Evolutionary conservation across 495 filamentous ascomycete genomes (phyloP).

Genomic region (Aspergillus hancockii): DNA sequence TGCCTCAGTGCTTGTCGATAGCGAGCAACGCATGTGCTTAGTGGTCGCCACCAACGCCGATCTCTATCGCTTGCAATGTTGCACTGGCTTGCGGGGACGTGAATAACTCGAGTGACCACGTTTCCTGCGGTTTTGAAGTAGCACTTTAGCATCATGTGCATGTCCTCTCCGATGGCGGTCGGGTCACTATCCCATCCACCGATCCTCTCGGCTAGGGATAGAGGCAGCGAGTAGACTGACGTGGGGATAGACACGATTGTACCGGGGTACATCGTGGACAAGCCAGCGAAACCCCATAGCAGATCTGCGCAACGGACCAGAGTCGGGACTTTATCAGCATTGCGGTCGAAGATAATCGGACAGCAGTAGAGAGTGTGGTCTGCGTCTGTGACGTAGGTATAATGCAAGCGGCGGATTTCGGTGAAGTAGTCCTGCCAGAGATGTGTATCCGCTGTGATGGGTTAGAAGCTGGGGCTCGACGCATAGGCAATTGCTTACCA

Average conservation of each 20-base stretch:
- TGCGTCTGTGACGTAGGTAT: slow-evolving; percentile 51
- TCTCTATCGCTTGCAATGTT: slow-evolving; percentile 59
- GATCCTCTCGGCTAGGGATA: slow-evolving; percentile 61
- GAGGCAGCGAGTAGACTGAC: slow-evolving; percentile 67
- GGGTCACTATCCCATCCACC: slow-evolving; percentile 67
- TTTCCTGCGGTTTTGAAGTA: slow-evolving; percentile 69
- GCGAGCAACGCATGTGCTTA: slow-evolving; percentile 56
- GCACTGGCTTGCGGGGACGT: slow-evolving; percentile 66
- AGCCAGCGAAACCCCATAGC: slow-evolving; percentile 64
- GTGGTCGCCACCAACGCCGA: slow-evolving; percentile 45
- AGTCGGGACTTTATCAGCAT: slow-evolving; percentile 62
- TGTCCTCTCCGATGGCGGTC: slow-evolving; percentile 69
- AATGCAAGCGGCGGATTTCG: slow-evolving; percentile 60
- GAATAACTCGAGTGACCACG: slow-evolving; percentile 49
- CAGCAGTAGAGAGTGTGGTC: slow-evolving; percentile 62
- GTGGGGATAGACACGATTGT: slow-evolving; percentile 64
- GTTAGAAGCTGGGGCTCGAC: not conserved
- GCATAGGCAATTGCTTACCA: slow-evolving; percentile 44
- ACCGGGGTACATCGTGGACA: slow-evolving; percentile 63
- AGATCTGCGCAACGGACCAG: slow-evolving; percentile 70
- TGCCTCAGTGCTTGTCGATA: slow-evolving; percentile 68
- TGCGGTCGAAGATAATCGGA: slow-evolving; percentile 73
- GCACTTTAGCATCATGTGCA: slow-evolving; percentile 76
- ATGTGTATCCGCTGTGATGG: slow-evolving; percentile 62
- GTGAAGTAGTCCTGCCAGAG: slow-evolving; percentile 65